Evolutionary conservation across 1,139 yeast genomes (phyloP), one percentile per base, ranked within the genome.

Genomic region (Pichia sp.): DNA sequence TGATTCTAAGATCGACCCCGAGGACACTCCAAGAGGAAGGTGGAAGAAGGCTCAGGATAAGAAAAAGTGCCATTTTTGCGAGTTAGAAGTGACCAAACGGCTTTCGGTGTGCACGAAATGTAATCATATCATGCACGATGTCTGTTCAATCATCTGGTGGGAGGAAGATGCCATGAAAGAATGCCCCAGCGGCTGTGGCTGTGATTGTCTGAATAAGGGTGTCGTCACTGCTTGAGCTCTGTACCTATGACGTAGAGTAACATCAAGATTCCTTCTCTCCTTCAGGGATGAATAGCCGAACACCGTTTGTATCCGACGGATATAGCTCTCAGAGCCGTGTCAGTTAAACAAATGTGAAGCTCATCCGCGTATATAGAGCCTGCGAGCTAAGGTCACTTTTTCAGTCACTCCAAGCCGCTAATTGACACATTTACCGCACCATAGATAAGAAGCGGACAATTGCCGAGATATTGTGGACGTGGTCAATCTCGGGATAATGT

Each of bases 101-200:
- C 76, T 87, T 43, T 82, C 85, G 40, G 79, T 82, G 2, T 92
- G 98, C 65, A 76, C 81, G 5, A 74, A 73, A 45, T 92, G 98
- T 70, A 88, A 84, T 59, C 97, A 92, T 70, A 74, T 88, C 1
- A 66, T 87, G 61, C 98, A 92, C 66, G 79, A 88, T 1, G 75
- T 76, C 40, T 92, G 98, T 73, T 95, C 96, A 0, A 71, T 76
- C 13, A 78, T 78, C 54, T 92, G 98, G 98, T 90, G 96, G 92
- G 72, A 70, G 16, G 72, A 69, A 0, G 76, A 75, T 4, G 72
- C 70, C 15, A 64, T 64, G 46, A 54, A 44, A 0, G 90, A 85
- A 62, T 92, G 98, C 69, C 86, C 96, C 0, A 81, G 90, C 57
- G 98, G 97, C 0, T 92, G 98, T 72, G 97, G 97, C 0, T 92